Evolutionary conservation across 1,139 yeast genomes (phyloP).

Genomic region (Yamadazyma atmosphaerica): DNA sequence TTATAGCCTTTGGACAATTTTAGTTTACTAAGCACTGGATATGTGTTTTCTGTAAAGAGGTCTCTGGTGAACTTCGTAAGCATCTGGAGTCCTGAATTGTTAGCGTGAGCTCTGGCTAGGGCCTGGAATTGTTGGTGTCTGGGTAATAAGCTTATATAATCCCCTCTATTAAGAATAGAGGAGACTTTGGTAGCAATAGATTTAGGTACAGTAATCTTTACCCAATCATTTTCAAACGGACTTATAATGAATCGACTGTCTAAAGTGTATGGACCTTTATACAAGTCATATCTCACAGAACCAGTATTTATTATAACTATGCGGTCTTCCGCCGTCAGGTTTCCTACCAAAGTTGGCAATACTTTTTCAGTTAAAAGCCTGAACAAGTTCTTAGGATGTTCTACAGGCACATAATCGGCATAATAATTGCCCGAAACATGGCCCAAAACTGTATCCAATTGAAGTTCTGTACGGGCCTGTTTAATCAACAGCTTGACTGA

Average conservation of each 20-base stretch:
- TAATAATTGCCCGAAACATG: conserved; percentile 63
- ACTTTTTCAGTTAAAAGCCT: conserved; percentile 59
- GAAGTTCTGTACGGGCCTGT: conserved; percentile 46
- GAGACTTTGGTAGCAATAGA: conserved; percentile 49
- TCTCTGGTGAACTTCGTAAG: too few species aligned
- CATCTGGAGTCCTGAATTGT: too few species aligned
- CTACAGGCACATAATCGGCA: conserved; percentile 67
- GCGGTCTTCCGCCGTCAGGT: conserved; percentile 44
- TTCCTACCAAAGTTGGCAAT: conserved; percentile 50
- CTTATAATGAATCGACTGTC: conserved; percentile 84
- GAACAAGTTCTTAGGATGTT: conserved; percentile 60
- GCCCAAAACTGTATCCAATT: conserved; percentile 61
- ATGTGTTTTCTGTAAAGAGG: too few species aligned
- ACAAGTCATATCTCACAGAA: conserved; percentile 82
- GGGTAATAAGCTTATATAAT: conserved; percentile 40
- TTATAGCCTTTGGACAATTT: conserved; percentile 61
- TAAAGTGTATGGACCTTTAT: conserved; percentile 79
- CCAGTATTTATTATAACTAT: conserved; percentile 81
- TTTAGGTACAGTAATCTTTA: conserved; percentile 53
- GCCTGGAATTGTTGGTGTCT: conserved; percentile 22
- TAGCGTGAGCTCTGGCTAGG: neutral
- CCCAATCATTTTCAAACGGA: conserved; percentile 86
- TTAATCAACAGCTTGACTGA: conserved; percentile 47
- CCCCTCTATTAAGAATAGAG: conserved; percentile 48
- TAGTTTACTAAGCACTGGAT: too few species aligned